phyloP scores from a whole-genome alignment of 129 eudicot species.

The Tanacetum coccineum region DNA sequence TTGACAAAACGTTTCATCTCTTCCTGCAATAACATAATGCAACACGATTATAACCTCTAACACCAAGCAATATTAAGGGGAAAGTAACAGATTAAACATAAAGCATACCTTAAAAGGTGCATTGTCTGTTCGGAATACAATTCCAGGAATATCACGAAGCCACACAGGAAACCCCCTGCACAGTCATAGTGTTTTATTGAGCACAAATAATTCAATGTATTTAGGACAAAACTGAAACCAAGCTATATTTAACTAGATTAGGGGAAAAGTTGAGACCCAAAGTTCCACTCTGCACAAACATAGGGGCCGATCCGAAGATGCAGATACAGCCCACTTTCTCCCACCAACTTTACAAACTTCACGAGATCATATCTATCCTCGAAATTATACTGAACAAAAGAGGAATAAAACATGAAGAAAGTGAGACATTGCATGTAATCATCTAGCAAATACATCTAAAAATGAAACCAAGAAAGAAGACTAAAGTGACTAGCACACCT shows the following conservation, averaged over 20 bases:
- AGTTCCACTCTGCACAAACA: conserved; percentile 84
- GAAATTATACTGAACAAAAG: conserved; percentile 49
- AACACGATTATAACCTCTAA: too few species aligned
- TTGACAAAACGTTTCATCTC: conserved; percentile 24
- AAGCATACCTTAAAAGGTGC: conserved; percentile 41
- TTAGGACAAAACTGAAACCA: neutral
- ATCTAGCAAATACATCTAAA: too few species aligned
- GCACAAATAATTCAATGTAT: neutral
- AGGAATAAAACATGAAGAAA: conserved; percentile 10
- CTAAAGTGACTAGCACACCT: too few species aligned
- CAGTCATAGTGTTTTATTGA: too few species aligned
- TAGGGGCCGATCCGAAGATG: conserved; percentile 79
- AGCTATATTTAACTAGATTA: neutral
- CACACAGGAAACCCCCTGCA: conserved; percentile 69
- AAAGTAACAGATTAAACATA: neutral
- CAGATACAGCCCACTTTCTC: conserved; percentile 45
- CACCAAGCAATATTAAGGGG: too few species aligned
- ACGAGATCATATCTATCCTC: conserved; percentile 52
- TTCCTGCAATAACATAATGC: neutral
- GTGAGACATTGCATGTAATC: too few species aligned
- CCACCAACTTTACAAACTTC: conserved; percentile 57
- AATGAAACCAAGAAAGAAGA: too few species aligned
- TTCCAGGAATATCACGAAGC: conserved; percentile 57
- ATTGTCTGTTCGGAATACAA: conserved; percentile 54
- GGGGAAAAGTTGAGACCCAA: conserved; percentile 37